Base-by-base conservation (phyloP, 2,329 filamentous ascomycete species). In the Cadophora malorum region DNA sequence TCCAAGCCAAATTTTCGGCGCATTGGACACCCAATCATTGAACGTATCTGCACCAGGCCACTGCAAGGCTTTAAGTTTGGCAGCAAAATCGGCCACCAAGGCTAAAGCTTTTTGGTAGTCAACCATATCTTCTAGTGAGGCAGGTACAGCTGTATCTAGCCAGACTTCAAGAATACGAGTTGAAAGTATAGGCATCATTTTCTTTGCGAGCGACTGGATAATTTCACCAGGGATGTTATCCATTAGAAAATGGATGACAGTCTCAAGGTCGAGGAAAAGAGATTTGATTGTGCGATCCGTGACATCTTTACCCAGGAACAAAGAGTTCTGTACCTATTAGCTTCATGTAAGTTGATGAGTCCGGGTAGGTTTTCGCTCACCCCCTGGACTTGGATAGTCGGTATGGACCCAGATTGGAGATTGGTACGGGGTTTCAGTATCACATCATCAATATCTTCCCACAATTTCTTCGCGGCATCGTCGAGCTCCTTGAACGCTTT, bases 1-100 rank as follows among this genome's bases (percentile, higher is more conserved):
- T 1, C 87, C 87, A 16, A 98, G 85, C 96, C 96, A 99, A 31
- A 93, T 89, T 67, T 88, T 88, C 0, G 94, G 92, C 0, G 93
- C 91, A 69, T 90, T 89, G 50, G 90, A 87, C 0, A 93, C 89
- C 95, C 96, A 99, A 28, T 92, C 88, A 55, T 87, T 84, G 47
- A 99, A 80, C 38, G 90, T 86, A 16, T 84, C 81, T 59, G 86
- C 82, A 4, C 85, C 85, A 19, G 84, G 83, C 84, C 92, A 95
- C 0, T 86, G 84, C 21, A 90, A 81, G 8, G 81, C 79, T 45
- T 88, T 83, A 8, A 98, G 80, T 0, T 83, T 83, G 7, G 83
- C 80, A 64, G 90, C 91, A 74, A 98, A 91, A 0, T 80, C 78
- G 31, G 83, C 82, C 0, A 93, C 87, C 52, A 86, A 82, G 49